Base-by-base conservation (phyloP, 1,284 basidiomycete species). In the Leccinum olivaceoglutinosum region DNA sequence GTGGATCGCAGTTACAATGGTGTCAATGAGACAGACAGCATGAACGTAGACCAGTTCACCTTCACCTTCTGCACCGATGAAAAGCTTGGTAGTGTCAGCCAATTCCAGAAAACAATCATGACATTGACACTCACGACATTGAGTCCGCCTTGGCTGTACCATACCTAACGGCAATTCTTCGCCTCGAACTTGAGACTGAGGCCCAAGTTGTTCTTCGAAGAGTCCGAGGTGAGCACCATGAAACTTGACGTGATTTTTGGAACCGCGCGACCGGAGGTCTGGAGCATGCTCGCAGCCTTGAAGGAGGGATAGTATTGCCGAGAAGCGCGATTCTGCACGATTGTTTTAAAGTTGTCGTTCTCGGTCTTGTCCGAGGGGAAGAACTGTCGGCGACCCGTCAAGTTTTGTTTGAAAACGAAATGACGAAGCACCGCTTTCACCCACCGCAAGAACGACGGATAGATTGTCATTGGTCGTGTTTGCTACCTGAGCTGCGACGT, bases 161-260 rank as follows among this genome's bases (percentile, higher is more conserved):
- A 25, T 25, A 25, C 25, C 25, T 25, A 25, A 25, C 25, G 25
- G 25, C 25, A 25, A 25, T 25, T 85, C 78, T 97, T 98, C 25
- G 88, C 93, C 74, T 99, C 97, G 66, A 98, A 99, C 76, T 99
- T 99, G 70, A 99, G 84, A 72, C 92, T 93, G 25, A 99, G 82
- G 4, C 97, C 97, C 38, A 99, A 81, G 74, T 99, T 98, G 64
- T 83, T 84, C 79, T 97, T 98, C n/a, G 66, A 64, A n/a, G 85
- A 85, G 68, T 92, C 89, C 0, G 82, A 78, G 0, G 85, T 84
- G 59, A 90, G 73, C 56, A 98, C 89, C 86, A 98, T 88, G 72
- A 98, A 88, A 70, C 92, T 96, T 29, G 95, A 95, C 0, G 94
- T 95, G 68, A 99, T 91, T 76, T 90, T 93, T 29, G 94, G 90